These are phyloP conservation scores for Aspergillus indologenus DNA, from an alignment of 495 filamentous ascomycete genomes.

Conservation along the genomic window DNA sequence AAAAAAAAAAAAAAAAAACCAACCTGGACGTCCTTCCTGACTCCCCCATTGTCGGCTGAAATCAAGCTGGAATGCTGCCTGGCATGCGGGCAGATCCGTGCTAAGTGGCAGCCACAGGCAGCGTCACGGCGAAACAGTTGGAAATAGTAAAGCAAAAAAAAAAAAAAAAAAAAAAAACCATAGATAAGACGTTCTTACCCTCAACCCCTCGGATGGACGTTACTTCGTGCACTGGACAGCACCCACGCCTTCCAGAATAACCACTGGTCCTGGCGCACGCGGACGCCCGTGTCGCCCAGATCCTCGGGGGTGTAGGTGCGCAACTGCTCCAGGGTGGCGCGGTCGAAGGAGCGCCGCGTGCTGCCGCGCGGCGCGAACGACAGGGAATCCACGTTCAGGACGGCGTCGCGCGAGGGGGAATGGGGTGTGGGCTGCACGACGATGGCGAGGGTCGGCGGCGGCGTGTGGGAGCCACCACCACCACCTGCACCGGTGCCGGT, in stretches of 20 bases:
- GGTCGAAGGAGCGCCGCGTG: slow-evolving; percentile 24
- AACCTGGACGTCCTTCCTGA: too few species aligned
- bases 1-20: too few species aligned
- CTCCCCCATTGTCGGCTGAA: too few species aligned
- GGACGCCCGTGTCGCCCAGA: slow-evolving; percentile 56
- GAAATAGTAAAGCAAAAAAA: too few species aligned
- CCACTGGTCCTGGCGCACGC: slow-evolving; percentile 50
- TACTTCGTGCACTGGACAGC: slow-evolving; percentile 24
- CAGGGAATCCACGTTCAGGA: slow-evolving; percentile 14
- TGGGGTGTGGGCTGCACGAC: slow-evolving; percentile 12
- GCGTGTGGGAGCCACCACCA: slow-evolving; percentile 12
- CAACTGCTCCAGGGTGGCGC: slow-evolving; percentile 24
- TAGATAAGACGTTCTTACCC: too few species aligned
- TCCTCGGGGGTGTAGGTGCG: slow-evolving; percentile 39
- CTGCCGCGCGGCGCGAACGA: slow-evolving; percentile 11
- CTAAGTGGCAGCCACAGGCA: neutral
- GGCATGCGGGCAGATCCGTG: neutral
- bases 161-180: too few species aligned
- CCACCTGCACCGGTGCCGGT: slow-evolving; percentile 4
- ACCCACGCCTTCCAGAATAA: slow-evolving; percentile 67
- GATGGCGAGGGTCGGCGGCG: slow-evolving; percentile 8
- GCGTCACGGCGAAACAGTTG: too few species aligned
- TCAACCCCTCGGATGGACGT: neutral
- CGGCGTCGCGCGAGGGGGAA: slow-evolving; percentile 4
- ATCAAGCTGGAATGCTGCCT: neutral